Evolutionary conservation across 495 filamentous ascomycete species (phyloP).

Genomic region (Penicillium roqueforti): DNA sequence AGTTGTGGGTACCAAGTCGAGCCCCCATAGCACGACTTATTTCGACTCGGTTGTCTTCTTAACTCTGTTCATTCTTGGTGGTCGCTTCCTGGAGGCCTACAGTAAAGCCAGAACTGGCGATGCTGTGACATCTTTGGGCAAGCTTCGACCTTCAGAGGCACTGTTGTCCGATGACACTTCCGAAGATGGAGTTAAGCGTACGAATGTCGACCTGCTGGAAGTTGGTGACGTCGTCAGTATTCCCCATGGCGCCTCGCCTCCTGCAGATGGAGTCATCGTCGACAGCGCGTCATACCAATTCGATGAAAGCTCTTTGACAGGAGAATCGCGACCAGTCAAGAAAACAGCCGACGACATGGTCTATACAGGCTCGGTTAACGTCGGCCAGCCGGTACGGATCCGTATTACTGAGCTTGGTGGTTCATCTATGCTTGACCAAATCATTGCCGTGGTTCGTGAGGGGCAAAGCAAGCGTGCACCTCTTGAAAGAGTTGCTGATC

Average conservation of each 20-base stretch:
- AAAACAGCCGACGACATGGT: constrained; percentile 70
- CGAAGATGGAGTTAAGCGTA: constrained; percentile 31
- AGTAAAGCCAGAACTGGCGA: constrained; percentile 91
- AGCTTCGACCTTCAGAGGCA: constrained; percentile 76
- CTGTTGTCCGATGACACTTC: constrained; percentile 42
- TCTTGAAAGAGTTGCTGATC: constrained; percentile 78
- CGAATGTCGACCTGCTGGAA: constrained; percentile 74
- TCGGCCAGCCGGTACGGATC: constrained; percentile 64
- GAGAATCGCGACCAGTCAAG: constrained; percentile 73
- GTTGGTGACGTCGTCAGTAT: constrained; percentile 76
- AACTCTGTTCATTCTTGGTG: constrained; percentile 83
- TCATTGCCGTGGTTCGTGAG: constrained; percentile 84
- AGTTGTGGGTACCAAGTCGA: constrained; percentile 30
- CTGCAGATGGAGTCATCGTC: constrained; percentile 72
- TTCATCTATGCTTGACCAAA: constrained; percentile 86
- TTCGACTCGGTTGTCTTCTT: constrained; percentile 95
- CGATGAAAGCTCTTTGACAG: constrained; percentile 87
- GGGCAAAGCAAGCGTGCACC: constrained; percentile 86
- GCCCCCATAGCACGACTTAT: constrained; percentile 61
- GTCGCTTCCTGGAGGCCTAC: constrained; percentile 80
- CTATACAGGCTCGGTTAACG: constrained; percentile 84
- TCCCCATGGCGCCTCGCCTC: constrained; percentile 75
- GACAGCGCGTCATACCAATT: constrained; percentile 61
- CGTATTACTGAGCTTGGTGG: constrained; percentile 67
- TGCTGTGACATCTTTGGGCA: constrained; percentile 74